Evolutionary conservation across 805 yeast species (phyloP).

Genomic region (Yarrowia sp.): DNA sequence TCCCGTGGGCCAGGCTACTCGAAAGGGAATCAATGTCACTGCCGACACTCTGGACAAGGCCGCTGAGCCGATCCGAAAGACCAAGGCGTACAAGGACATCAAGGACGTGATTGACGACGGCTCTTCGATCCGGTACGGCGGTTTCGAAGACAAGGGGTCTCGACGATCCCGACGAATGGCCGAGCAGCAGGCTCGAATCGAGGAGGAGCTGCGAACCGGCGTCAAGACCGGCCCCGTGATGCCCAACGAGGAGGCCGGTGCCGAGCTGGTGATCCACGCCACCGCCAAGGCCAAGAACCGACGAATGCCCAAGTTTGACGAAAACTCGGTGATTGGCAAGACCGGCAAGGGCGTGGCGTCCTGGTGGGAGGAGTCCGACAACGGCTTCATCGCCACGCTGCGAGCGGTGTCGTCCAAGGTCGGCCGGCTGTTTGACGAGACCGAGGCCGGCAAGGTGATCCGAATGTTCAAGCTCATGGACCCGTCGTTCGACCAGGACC

Average conservation of each 20-base stretch:
- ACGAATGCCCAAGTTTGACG: slow-evolving; percentile 69
- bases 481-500: slow-evolving; percentile 81
- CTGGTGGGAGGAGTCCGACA: slow-evolving; percentile 85
- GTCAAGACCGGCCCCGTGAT: slow-evolving; percentile 70
- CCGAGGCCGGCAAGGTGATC: slow-evolving; percentile 93
- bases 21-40: slow-evolving; percentile 79
- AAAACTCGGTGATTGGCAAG: slow-evolving; percentile 74
- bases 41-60: slow-evolving; percentile 85
- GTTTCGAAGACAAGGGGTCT: slow-evolving; percentile 83
- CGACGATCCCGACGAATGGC: slow-evolving; percentile 74
- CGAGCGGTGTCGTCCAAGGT: slow-evolving; percentile 82
- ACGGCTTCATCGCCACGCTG: slow-evolving; percentile 80
- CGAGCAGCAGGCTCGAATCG: slow-evolving; percentile 45
- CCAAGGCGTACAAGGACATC: slow-evolving; percentile 87
- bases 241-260: slow-evolving; percentile 73
- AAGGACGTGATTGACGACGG: slow-evolving; percentile 91
- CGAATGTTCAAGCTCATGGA: slow-evolving; percentile 87
- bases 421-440: slow-evolving; percentile 91
- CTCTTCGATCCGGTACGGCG: slow-evolving; percentile 87
- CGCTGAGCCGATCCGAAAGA: slow-evolving; percentile 90
- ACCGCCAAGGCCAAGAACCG: slow-evolving; percentile 74
- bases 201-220: slow-evolving; percentile 62
- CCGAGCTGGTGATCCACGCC: slow-evolving; percentile 81
- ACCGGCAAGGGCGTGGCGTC: slow-evolving; percentile 64
- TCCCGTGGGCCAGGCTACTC: slow-evolving; percentile 86